Percentiles rank a stretch among this genome's conserved stretches.
Conservation (phyloP, 176 grass and related monocot genomes). For the Hyparrhenia diplandra region DNA sequence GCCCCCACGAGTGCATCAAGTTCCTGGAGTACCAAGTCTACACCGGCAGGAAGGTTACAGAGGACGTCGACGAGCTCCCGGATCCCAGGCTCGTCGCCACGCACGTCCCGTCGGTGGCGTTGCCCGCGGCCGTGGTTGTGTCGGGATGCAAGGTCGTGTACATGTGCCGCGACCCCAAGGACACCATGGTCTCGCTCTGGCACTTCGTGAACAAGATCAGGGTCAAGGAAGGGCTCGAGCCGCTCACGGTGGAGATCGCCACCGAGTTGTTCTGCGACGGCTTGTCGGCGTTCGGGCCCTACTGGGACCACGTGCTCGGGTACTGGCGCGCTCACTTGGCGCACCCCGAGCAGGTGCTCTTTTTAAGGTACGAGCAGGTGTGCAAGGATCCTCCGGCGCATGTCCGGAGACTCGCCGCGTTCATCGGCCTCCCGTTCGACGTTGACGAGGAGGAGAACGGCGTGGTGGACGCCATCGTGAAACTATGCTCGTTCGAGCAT, state of each 20-base stretch:
- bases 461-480: constrained; percentile 2
- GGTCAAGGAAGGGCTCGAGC: background rate
- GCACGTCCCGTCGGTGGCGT: constrained; percentile 23
- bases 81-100: constrained; percentile 32
- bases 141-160: constrained; percentile 20
- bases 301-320: constrained; percentile 27
- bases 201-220: background rate
- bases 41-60: background rate
- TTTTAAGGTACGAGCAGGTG: constrained; percentile 34
- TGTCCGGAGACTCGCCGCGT: constrained; percentile 2
- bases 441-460: background rate
- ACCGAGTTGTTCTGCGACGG: background rate
- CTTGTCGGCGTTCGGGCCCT: background rate
- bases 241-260: background rate
- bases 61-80: background rate
- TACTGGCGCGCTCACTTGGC: constrained; percentile 21
- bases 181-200: constrained; percentile 5
- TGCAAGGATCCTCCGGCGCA: background rate
- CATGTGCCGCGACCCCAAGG: constrained; percentile 29
- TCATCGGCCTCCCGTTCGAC: background rate
- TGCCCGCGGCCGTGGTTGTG: background rate
- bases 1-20: constrained; percentile 27
- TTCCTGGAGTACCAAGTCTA: constrained; percentile 18
- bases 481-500: constrained; percentile 22
- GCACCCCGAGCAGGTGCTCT: constrained; percentile 8